These are phyloP conservation scores for Prunus mongolica DNA, from an alignment of 306 rosid genomes.

Conservation along the genomic window DNA sequence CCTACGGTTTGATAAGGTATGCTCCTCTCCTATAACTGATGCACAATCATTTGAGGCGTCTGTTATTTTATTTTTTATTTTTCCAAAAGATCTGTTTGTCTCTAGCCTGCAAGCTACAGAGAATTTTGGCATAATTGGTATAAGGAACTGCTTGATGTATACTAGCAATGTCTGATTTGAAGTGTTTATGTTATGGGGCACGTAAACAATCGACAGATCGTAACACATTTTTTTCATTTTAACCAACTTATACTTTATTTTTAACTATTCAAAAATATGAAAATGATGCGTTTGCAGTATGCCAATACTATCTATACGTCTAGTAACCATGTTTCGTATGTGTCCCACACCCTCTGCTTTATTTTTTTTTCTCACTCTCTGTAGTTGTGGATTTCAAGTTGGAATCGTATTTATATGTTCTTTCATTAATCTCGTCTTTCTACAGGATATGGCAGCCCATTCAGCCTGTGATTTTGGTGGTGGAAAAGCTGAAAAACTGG, in stretches of 20 bases:
- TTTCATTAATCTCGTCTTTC: background rate
- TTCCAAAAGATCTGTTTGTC: background rate
- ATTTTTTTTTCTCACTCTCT: background rate
- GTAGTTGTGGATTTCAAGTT: background rate
- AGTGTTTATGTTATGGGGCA: background rate
- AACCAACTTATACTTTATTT: background rate
- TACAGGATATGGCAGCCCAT: conserved; percentile 99
- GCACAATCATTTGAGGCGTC: background rate
- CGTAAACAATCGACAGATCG: background rate
- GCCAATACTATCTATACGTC: no score
- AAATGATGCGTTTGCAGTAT: background rate
- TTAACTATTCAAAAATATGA: background rate
- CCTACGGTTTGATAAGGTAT: conserved; percentile 95
- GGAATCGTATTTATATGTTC: background rate
- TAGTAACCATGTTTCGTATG: background rate
- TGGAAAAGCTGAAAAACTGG: conserved; percentile 84
- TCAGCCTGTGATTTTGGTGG: conserved; percentile 99
- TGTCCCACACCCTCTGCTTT: background rate
- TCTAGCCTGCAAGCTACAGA: background rate
- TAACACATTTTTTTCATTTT: no score
- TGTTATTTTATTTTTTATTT: background rate
- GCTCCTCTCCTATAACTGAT: background rate
- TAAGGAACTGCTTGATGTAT: background rate
- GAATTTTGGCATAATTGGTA: background rate
- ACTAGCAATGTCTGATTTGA: background rate